Base-by-base conservation (phyloP, 2,329 filamentous ascomycete species). In the Drechmeria coniospora region DNA sequence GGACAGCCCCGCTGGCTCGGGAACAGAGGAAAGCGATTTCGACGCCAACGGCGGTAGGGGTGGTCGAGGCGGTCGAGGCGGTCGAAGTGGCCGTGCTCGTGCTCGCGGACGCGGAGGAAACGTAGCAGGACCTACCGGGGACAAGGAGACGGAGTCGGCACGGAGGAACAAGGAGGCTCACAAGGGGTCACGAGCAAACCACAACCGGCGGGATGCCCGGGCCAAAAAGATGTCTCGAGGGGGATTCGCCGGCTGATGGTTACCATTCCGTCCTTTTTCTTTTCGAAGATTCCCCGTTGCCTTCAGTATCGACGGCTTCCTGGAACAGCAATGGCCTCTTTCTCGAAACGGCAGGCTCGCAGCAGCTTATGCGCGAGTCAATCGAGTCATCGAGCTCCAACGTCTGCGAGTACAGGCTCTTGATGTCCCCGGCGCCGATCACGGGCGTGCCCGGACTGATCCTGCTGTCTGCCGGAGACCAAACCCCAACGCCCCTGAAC, bases 121-220 rank as follows among this genome's bases (percentile, higher is more conserved):
- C 41, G 74, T 77, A 7, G 68, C 73, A 2, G 75, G 78, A 0
- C 61, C 74, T 1, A 59, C 68, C 1, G 68, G 72, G 6, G 77
- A 81, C n/a, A 71, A 72, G 40, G 68, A 65, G n/a, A 84, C 79
- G 1, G 73, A 83, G 38, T 56, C 61, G 29, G 76, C 79, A 8
- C 65, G 83, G 38, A 66, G 74, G 41, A 66, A 68, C 36, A 93
- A 93, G 47, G 86, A 92, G 46, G 74, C 79, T 15, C 79, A 74
- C 40, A 93, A 93, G 50, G 66, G 75, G 3, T 80, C 78, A 14
- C 63, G 78, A 34, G 84, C 82, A 18, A 93, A 93, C 46, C 84
- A 93, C 48, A 90, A 83, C 50, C 70, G 86, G 15, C 68, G 83
- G 27, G 79, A 92, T 45, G 66, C 66, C 33, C 57, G 69, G 20